Evolutionary conservation across 2,329 filamentous ascomycete species (phyloP).

Genomic region (Stemphylium vesicarium): DNA sequence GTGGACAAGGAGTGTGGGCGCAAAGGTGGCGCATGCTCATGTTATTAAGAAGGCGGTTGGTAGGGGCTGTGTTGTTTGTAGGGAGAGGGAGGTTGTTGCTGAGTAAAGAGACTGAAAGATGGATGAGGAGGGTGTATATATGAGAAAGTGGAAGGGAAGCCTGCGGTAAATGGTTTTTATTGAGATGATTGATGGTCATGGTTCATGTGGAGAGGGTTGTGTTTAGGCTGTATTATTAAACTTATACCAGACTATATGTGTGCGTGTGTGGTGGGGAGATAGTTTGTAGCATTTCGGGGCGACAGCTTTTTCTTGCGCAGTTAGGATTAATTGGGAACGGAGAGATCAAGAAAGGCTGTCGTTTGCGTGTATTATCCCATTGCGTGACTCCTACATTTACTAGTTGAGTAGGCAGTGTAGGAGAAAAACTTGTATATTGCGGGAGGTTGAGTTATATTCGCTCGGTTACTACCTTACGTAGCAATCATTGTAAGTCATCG

Average conservation of each 20-base stretch:
- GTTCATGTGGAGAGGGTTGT: background rate
- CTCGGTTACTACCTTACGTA: no score
- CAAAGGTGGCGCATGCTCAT: constrained; percentile 66
- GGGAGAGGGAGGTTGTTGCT: constrained; percentile 34
- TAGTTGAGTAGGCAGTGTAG: no score
- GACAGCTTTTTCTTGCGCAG: background rate
- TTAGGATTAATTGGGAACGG: background rate
- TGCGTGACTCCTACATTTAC: no score
- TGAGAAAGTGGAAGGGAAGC: background rate
- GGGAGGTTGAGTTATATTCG: no score
- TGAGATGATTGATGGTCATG: background rate
- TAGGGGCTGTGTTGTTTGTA: constrained; percentile 48
- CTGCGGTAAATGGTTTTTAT: no score
- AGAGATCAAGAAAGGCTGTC: no score
- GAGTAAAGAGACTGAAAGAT: constrained; percentile 9
- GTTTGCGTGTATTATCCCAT: no score
- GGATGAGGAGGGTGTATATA: background rate
- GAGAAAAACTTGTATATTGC: no score
- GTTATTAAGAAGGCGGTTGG: constrained; percentile 79
- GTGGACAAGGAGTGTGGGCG: constrained; percentile 70
- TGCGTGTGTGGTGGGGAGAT: background rate
- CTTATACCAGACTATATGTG: background rate
- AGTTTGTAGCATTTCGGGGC: background rate
- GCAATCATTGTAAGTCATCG: no score
- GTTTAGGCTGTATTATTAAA: background rate